These are phyloP conservation scores for Nemania sp. DNA, from an alignment of 2,329 filamentous ascomycete genomes.

Conservation along the genomic window DNA sequence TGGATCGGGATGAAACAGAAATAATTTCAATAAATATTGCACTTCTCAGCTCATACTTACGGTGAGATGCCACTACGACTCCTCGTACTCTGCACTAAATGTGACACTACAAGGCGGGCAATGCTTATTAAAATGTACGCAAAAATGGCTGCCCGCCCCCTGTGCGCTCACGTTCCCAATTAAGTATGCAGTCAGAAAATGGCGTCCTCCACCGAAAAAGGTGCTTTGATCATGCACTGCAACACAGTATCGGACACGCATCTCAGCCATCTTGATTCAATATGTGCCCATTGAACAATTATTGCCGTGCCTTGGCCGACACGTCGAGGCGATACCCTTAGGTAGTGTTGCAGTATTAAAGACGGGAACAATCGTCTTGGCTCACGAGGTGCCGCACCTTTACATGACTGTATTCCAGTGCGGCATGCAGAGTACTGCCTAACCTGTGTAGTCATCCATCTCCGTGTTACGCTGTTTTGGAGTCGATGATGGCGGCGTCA, in stretches of 20 bases:
- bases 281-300: background rate
- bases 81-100: too few species aligned
- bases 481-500: background rate
- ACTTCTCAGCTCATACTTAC: too few species aligned
- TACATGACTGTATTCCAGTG: too few species aligned
- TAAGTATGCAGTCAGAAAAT: conserved; percentile 1
- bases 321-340: too few species aligned
- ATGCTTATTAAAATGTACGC: too few species aligned
- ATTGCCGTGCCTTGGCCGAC: conserved; percentile 5
- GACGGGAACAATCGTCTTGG: background rate
- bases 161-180: too few species aligned
- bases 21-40: too few species aligned
- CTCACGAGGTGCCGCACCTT: background rate
- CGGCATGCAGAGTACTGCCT: too few species aligned
- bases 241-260: conserved; percentile 12
- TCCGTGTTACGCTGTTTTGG: conserved; percentile 18
- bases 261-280: background rate
- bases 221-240: conserved; percentile 9
- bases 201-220: background rate
- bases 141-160: background rate
- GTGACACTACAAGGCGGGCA: too few species aligned
- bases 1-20: too few species aligned
- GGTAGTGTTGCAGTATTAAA: background rate
- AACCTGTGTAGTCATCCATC: conserved; percentile 6
- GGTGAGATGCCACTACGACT: too few species aligned